Percentiles rank a stretch among this genome's conserved stretches.
Evolutionary conservation across 148 eudicot species (phyloP).

Genomic region (Diospyros lotus): DNA sequence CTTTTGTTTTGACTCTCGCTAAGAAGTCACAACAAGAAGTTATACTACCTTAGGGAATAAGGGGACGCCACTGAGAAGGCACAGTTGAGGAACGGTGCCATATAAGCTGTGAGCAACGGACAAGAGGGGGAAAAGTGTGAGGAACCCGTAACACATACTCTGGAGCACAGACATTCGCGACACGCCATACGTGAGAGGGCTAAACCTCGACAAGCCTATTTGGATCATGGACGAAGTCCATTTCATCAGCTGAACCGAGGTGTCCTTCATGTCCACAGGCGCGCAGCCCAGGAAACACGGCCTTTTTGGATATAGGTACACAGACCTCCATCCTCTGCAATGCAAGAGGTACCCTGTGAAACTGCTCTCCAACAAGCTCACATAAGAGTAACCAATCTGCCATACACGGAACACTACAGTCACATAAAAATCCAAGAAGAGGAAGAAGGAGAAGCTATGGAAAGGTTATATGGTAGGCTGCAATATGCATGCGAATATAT

Average conservation of each 20-base stretch:
- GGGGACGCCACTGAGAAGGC: slow-evolving; percentile 4
- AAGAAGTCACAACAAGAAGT: no score
- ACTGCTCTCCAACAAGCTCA: slow-evolving; percentile 9
- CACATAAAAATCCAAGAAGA: no score
- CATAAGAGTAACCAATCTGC: slow-evolving; percentile 16
- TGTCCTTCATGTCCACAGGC: slow-evolving; percentile 6
- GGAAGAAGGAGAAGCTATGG: no score
- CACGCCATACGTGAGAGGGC: slow-evolving; percentile 11
- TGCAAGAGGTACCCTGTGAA: slow-evolving; percentile 17
- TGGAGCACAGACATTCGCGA: slow-evolving; percentile 7
- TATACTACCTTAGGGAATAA: neutral
- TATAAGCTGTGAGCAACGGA: neutral
- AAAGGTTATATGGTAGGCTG: no score
- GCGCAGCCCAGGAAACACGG: slow-evolving; percentile 15
- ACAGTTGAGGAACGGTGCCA: slow-evolving; percentile 14
- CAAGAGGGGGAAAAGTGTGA: neutral
- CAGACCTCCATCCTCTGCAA: slow-evolving; percentile 14
- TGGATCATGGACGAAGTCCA: slow-evolving; percentile 2
- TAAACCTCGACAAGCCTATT: slow-evolving; percentile 11
- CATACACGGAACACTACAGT: neutral
- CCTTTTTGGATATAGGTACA: slow-evolving; percentile 14
- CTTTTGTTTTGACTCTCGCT: no score
- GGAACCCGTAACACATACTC: slow-evolving; percentile 14
- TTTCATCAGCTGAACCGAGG: neutral
- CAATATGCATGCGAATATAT: no score